phyloP scores from a whole-genome alignment of 2,329 filamentous ascomycete genomes.

The Simplicillium sp. region DNA sequence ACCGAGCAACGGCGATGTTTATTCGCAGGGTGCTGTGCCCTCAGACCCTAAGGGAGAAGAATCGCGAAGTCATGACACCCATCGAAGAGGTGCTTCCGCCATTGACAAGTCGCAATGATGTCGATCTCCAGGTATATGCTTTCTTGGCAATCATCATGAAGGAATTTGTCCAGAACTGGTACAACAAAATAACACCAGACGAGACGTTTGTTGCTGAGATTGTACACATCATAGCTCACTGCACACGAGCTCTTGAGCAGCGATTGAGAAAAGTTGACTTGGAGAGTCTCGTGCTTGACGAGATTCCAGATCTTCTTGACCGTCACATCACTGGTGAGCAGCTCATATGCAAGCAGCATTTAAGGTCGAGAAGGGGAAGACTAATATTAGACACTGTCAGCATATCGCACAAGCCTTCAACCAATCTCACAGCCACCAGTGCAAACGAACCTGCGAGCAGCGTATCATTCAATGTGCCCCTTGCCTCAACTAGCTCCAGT shows the following conservation, averaged over 20 bases:
- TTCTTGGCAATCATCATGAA: slow-evolving; percentile 82
- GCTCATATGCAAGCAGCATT: not conserved
- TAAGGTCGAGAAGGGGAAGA: too few species aligned
- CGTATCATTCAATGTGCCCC: slow-evolving; percentile 79
- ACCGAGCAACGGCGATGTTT: slow-evolving; percentile 69
- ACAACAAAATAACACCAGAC: slow-evolving; percentile 83
- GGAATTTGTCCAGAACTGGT: slow-evolving; percentile 91
- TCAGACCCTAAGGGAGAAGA: slow-evolving; percentile 54
- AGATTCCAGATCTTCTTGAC: slow-evolving; percentile 74
- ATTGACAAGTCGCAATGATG: slow-evolving; percentile 85
- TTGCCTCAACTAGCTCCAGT: slow-evolving; percentile 74
- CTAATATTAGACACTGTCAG: slow-evolving; percentile 29
- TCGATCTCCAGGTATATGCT: slow-evolving; percentile 89
- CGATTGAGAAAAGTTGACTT: slow-evolving; percentile 74
- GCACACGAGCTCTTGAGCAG: slow-evolving; percentile 79
- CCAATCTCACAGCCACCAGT: slow-evolving; percentile 49
- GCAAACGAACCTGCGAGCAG: slow-evolving; percentile 50
- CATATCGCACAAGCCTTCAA: slow-evolving; percentile 60
- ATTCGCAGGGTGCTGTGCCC: slow-evolving; percentile 78
- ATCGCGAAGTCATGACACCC: slow-evolving; percentile 35
- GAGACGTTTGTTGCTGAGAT: slow-evolving; percentile 81
- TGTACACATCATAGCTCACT: slow-evolving; percentile 84
- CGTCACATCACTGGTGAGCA: slow-evolving; percentile 68
- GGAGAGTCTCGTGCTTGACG: slow-evolving; percentile 74
- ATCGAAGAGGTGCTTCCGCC: slow-evolving; percentile 81